Evolutionary conservation across 495 filamentous ascomycete species (phyloP), one percentile per base, ranked within the genome.

Genomic region (Hypoxylon fragiforme): DNA sequence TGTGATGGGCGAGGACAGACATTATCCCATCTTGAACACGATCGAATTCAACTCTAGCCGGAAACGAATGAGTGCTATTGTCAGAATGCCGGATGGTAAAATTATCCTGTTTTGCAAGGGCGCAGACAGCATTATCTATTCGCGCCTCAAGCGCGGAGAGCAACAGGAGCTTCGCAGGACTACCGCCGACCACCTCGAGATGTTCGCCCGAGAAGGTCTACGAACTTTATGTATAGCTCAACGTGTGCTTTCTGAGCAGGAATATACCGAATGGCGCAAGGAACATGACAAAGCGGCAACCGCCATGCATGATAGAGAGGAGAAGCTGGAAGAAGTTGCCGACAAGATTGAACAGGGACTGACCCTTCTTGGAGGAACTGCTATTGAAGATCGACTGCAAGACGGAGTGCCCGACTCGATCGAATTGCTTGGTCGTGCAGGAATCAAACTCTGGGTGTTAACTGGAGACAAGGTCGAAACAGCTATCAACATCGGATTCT

Each of bases 381-480:
- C 95, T 28, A 99, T 99, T 63, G 95, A 99, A 69, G 95, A 99
- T 77, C 83, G 92, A 68, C 77, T 99, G 35, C 95, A 99, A 70
- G 94, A 97, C 60, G 95, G 94, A 55, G 95, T 99, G 11, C 95
- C 95, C 7, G 95, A 97, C 62, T 92, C 95, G 2, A 99, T 99
- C 59, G 89, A 88, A 47, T 73, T 99, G 40, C 84, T 99, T 45
- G 92, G 87, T 31, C 85, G 91, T 50, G 95, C 95, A 41, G 95
- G 95, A 53, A 97, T 99, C 72, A 99, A 99, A 67, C 82, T 99
- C n/a, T 99, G 95, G 95, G 95, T 99, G 49, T 75, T 99, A 37
- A 99, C 95, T 24, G 95, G 95, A 47, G 95, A 99, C 76, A 99
- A 97, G 73, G 92, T 97, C 39, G 95, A 97, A 71, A 99, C 95